Percentiles rank a stretch among this genome's conserved stretches.
phyloP scores from a whole-genome alignment of 2,329 filamentous ascomycete species.

The Ascochyta rabiei region DNA sequence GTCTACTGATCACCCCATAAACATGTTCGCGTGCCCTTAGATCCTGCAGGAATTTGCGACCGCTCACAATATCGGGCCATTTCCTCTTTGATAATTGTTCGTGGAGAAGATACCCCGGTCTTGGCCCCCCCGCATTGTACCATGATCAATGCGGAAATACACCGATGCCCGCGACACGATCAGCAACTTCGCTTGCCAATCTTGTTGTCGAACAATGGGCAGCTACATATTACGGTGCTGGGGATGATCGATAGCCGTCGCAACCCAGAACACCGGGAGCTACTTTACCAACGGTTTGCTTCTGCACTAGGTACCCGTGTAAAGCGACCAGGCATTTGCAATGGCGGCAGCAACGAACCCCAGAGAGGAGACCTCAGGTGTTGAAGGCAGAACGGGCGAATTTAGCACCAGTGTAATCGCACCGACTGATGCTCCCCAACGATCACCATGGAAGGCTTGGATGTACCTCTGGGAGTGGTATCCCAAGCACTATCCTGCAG shows the following conservation, averaged over 20 bases:
- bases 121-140: constrained; percentile 29
- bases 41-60: neutral
- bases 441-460: constrained; percentile 48
- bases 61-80: constrained; percentile 14
- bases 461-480: constrained; percentile 50
- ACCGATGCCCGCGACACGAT: constrained; percentile 32
- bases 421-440: constrained; percentile 42
- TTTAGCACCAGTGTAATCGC: constrained; percentile 40
- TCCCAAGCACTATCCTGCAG: constrained; percentile 42
- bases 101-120: constrained; percentile 22
- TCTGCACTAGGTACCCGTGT: neutral
- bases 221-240: constrained; percentile 33
- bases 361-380: constrained; percentile 26
- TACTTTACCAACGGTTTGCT: constrained; percentile 6
- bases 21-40: neutral
- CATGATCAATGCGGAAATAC: constrained; percentile 26
- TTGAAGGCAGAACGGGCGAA: constrained; percentile 28
- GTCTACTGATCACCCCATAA: neutral
- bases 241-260: constrained; percentile 8
- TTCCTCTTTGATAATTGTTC: constrained; percentile 13
- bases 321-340: constrained; percentile 6
- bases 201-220: constrained; percentile 18
- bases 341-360: constrained; percentile 29
- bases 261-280: constrained; percentile 12
- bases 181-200: constrained; percentile 18